phyloP scores from a whole-genome alignment of 2,329 filamentous ascomycete species.

The Keithomyces neogunnii region DNA sequence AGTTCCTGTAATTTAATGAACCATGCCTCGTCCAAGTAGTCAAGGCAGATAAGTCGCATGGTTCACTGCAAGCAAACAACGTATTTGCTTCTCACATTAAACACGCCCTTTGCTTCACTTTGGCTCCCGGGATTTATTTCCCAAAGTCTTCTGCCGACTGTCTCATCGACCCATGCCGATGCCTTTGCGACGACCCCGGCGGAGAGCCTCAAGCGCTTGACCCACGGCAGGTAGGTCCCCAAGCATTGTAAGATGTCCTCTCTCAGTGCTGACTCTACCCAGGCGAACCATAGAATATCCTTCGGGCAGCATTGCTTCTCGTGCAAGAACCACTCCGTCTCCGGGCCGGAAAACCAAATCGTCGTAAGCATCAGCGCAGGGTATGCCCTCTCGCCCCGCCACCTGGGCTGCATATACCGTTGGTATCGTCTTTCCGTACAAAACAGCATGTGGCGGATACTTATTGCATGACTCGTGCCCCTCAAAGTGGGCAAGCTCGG shows the following conservation, averaged over 20 bases:
- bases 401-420: slow-evolving; percentile 80
- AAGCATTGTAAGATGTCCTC: slow-evolving; percentile 80
- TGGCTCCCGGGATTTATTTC: background rate
- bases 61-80: too few relatives aligned
- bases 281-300: slow-evolving; percentile 69
- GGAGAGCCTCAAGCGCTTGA: slow-evolving; percentile 59
- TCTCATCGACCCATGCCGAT: slow-evolving; percentile 53
- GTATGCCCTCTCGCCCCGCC: slow-evolving; percentile 62
- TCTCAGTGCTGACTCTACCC: slow-evolving; percentile 69
- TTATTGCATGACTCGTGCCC: slow-evolving; percentile 53
- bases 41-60: too few relatives aligned
- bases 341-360: slow-evolving; percentile 79
- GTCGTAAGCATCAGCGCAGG: slow-evolving; percentile 71
- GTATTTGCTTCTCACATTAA: too few relatives aligned
- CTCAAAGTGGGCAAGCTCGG: slow-evolving; percentile 57
- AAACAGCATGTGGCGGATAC: slow-evolving; percentile 74
- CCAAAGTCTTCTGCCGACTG: background rate
- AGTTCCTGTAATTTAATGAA: too few relatives aligned
- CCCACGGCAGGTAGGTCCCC: slow-evolving; percentile 80
- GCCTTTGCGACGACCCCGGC: slow-evolving; percentile 59
- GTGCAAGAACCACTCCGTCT: slow-evolving; percentile 81
- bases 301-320: slow-evolving; percentile 73
- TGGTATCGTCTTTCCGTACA: slow-evolving; percentile 81
- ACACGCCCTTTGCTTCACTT: too few relatives aligned
- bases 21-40: too few relatives aligned